Conservation (phyloP, 2,329 filamentous ascomycete species). For the Sclerotiophoma versabilis region DNA sequence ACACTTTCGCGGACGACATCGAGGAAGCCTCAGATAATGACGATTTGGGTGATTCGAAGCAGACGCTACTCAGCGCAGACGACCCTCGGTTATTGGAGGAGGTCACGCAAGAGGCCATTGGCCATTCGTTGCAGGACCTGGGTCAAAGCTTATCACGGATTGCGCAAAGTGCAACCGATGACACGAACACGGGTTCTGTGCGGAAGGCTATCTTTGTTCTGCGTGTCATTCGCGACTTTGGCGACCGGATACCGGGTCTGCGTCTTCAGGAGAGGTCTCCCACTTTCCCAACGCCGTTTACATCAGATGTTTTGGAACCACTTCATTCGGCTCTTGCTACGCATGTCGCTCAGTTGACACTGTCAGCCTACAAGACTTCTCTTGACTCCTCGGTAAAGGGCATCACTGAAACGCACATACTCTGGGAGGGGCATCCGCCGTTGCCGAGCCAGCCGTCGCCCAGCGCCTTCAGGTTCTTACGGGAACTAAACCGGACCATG, state of each 20-base stretch:
- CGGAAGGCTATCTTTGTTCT: constrained; percentile 69
- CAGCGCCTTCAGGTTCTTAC: constrained; percentile 74
- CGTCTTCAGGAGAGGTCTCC: constrained; percentile 42
- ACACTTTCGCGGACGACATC: constrained; percentile 75
- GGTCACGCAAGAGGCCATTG: constrained; percentile 64
- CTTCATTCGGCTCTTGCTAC: constrained; percentile 69
- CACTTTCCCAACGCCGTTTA: constrained; percentile 37
- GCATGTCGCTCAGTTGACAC: constrained; percentile 58
- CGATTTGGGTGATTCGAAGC: constrained; percentile 71
- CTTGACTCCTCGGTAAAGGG: constrained; percentile 54
- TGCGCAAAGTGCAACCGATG: constrained; percentile 60
- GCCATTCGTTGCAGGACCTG: constrained; percentile 65
- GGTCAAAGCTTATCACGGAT: constrained; percentile 62
- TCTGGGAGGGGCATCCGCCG: constrained; percentile 82
- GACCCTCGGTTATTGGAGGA: constrained; percentile 71
- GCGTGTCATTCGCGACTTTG: constrained; percentile 76
- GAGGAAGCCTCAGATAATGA: constrained; percentile 74
- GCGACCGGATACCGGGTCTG: constrained; percentile 57
- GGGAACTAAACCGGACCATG: constrained; percentile 72
- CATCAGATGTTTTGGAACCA: constrained; percentile 64
- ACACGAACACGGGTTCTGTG: constrained; percentile 54
- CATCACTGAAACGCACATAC: constrained; percentile 66
- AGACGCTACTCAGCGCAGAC: constrained; percentile 73
- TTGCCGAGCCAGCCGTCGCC: constrained; percentile 83
- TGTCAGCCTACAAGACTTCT: constrained; percentile 54